These are phyloP conservation scores for Ogataea trehalophila DNA, from an alignment of 805 yeast species.

Conservation along the genomic window DNA sequence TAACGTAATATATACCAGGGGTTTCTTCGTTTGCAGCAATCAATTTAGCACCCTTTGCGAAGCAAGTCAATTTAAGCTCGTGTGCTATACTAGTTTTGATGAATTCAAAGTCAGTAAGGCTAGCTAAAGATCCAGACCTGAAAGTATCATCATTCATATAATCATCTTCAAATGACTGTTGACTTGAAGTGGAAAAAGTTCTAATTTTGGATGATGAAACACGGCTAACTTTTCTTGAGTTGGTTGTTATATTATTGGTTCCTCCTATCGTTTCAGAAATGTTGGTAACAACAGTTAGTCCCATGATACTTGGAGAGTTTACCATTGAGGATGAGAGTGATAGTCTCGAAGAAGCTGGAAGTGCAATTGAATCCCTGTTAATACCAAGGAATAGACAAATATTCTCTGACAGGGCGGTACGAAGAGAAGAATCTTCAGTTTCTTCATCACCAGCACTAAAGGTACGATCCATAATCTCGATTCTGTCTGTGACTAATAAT, in stretches of 20 bases:
- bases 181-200: constrained; percentile 23
- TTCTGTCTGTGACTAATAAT: constrained; percentile 9
- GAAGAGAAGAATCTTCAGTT: constrained; percentile 60
- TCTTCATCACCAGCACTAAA: constrained; percentile 59
- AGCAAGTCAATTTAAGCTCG: constrained; percentile 50
- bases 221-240: neutral
- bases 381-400: constrained; percentile 68
- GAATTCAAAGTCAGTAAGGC: constrained; percentile 37
- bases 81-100: constrained; percentile 58
- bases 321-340: constrained; percentile 14
- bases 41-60: constrained; percentile 49
- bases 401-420: constrained; percentile 65
- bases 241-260: neutral
- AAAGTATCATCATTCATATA: constrained; percentile 7
- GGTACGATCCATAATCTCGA: constrained; percentile 30
- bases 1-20: constrained; percentile 74
- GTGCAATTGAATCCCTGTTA: constrained; percentile 27
- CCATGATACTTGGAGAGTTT: constrained; percentile 18
- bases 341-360: constrained; percentile 10
- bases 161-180: constrained; percentile 7
- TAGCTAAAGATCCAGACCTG: constrained; percentile 4
- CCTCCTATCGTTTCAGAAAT: neutral
- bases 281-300: constrained; percentile 11
- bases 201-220: constrained; percentile 6
- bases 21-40: constrained; percentile 61